phyloP scores from a whole-genome alignment of 1,139 yeast genomes.

The Taphrina flavorubra region DNA sequence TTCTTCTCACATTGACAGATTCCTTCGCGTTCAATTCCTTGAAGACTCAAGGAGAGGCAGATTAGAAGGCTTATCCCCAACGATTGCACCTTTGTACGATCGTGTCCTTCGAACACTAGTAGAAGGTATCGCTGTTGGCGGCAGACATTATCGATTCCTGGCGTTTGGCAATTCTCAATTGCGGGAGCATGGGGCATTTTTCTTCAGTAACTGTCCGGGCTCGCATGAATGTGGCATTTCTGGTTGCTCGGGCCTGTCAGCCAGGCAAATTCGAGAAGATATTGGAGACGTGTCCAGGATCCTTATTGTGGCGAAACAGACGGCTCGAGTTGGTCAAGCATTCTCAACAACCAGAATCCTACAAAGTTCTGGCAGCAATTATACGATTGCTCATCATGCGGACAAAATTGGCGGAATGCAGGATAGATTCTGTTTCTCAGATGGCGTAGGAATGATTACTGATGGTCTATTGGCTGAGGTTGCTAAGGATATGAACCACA shows the following conservation, averaged over 20 bases:
- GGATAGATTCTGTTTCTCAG: constrained; percentile 41
- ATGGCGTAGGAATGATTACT: constrained; percentile 43
- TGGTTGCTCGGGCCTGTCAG: constrained; percentile 22
- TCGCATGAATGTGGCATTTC: constrained; percentile 9
- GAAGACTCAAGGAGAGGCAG: constrained; percentile 25
- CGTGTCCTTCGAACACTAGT: constrained; percentile 38
- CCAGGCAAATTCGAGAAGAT: constrained; percentile 39
- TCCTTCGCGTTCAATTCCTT: constrained; percentile 35
- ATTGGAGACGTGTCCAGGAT: constrained; percentile 42
- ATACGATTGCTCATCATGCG: constrained; percentile 7
- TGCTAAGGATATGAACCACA: constrained; percentile 29
- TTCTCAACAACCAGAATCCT: constrained; percentile 43
- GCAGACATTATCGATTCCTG: constrained; percentile 39
- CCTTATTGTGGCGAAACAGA: constrained; percentile 35
- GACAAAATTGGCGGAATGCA: constrained; percentile 26
- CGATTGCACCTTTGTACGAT: constrained; percentile 26
- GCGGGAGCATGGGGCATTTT: constrained; percentile 44
- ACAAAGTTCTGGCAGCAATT: background rate
- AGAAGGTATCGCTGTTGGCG: constrained; percentile 40
- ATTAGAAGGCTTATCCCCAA: background rate
- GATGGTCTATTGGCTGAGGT: constrained; percentile 33
- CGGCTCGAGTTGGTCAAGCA: constrained; percentile 44
- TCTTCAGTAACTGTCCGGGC: constrained; percentile 29
- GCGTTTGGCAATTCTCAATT: constrained; percentile 44
- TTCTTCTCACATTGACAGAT: constrained; percentile 16